phyloP scores from a whole-genome alignment of 2,329 filamentous ascomycete species.

The Drechslerella coelobrocha region DNA sequence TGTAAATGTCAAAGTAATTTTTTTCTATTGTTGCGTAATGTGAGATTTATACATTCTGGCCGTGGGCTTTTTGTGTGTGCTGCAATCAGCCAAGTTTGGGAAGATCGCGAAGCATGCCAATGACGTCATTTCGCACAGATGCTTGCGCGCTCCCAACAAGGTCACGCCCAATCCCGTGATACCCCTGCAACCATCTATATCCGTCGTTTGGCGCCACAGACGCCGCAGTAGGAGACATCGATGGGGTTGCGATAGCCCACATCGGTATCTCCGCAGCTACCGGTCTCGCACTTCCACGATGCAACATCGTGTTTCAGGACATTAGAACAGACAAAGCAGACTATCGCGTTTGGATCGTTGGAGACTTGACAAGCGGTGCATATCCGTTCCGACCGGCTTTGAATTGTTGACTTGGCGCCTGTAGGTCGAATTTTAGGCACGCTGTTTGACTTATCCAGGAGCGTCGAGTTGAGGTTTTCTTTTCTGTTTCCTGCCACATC shows the following conservation, averaged over 20 bases:
- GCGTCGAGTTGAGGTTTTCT: constrained; percentile 1
- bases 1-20: too few relatives aligned
- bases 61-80: too few relatives aligned
- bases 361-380: constrained; percentile 73
- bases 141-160: neutral
- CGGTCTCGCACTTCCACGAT: constrained; percentile 52
- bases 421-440: neutral
- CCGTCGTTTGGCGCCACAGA: constrained; percentile 18
- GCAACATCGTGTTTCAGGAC: constrained; percentile 56
- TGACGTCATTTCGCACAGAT: neutral
- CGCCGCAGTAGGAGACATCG: constrained; percentile 46
- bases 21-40: too few relatives aligned
- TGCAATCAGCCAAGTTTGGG: too few relatives aligned
- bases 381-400: constrained; percentile 11
- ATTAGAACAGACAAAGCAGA: constrained; percentile 73
- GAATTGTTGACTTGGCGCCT: neutral
- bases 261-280: constrained; percentile 32
- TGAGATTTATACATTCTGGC: too few relatives aligned
- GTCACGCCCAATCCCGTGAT: neutral
- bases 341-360: constrained; percentile 65
- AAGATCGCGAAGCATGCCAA: too few relatives aligned
- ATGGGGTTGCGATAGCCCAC: constrained; percentile 51
- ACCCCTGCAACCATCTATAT: neutral
- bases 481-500: neutral
- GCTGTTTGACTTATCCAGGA: neutral